Percentiles rank a stretch among this genome's conserved stretches.
Evolutionary conservation across 2,329 filamentous ascomycete species (phyloP).

Genomic region (Hyphodiscus sp.): DNA sequence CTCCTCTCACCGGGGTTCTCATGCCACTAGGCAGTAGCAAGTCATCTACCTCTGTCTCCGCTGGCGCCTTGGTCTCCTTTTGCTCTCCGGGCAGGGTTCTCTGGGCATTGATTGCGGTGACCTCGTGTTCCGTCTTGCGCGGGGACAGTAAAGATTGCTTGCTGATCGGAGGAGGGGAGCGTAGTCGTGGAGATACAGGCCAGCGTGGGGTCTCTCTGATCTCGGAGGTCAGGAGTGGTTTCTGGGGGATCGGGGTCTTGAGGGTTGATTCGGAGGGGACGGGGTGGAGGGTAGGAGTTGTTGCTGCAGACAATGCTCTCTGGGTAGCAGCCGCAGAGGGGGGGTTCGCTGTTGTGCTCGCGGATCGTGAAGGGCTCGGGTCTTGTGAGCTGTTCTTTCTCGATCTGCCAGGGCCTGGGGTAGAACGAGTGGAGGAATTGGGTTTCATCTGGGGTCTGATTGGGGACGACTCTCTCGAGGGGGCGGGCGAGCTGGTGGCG

Average conservation of each 20-base stretch:
- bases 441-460: slow-evolving; percentile 26
- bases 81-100: slow-evolving; percentile 40
- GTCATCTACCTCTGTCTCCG: slow-evolving; percentile 26
- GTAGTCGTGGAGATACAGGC: slow-evolving; percentile 71
- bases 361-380: slow-evolving; percentile 52
- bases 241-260: slow-evolving; percentile 59
- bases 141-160: slow-evolving; percentile 39
- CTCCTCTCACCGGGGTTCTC: slow-evolving; percentile 53
- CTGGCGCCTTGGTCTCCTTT: slow-evolving; percentile 17
- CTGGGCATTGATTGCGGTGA: slow-evolving; percentile 47
- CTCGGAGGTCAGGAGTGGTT: slow-evolving; percentile 46
- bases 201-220: slow-evolving; percentile 58
- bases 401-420: slow-evolving; percentile 41
- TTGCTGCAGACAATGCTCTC: slow-evolving; percentile 61
- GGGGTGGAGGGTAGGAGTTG: slow-evolving; percentile 59
- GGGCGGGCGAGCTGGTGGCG: slow-evolving; percentile 37
- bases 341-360: slow-evolving; percentile 42
- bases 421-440: slow-evolving; percentile 18
- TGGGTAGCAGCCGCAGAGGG: slow-evolving; percentile 58
- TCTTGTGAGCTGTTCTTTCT: slow-evolving; percentile 62
- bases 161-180: slow-evolving; percentile 64
- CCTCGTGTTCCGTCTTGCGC: slow-evolving; percentile 44
- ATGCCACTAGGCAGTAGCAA: slow-evolving; percentile 37
- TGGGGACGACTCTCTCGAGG: slow-evolving; percentile 44
- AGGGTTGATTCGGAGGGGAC: slow-evolving; percentile 52